Conservation (phyloP, 305 asterid genomes). For the Fraxinus velutina region DNA sequence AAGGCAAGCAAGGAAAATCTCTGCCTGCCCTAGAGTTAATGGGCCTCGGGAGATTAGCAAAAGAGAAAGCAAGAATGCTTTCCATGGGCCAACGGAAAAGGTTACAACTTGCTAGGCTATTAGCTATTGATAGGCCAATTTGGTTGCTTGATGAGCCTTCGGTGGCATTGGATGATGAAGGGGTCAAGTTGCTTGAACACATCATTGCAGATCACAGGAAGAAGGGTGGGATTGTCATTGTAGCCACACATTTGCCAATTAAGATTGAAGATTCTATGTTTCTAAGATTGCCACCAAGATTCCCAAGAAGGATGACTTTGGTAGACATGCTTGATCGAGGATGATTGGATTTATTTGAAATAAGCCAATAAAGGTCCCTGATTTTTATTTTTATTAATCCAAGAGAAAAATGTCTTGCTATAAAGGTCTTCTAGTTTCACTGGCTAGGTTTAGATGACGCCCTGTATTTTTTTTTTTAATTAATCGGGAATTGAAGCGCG, state of each 20-base stretch:
- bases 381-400: not conserved
- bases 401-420: not conserved
- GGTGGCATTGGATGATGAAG: conserved; percentile 81
- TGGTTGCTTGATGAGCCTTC: conserved; percentile 97
- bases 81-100: conserved; percentile 90
- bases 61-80: conserved; percentile 74
- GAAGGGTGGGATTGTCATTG: conserved; percentile 82
- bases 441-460: not conserved
- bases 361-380: not conserved
- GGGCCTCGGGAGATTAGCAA: conserved; percentile 76
- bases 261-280: conserved; percentile 72
- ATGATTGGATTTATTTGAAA: conserved; percentile 36
- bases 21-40: conserved; percentile 70
- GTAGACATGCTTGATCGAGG: conserved; percentile 85
- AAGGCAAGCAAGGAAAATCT: conserved; percentile 73
- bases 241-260: conserved; percentile 81
- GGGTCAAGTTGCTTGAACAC: conserved; percentile 63
- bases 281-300: conserved; percentile 69
- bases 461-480: not conserved
- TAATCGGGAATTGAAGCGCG: not conserved
- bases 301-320: conserved; percentile 69
- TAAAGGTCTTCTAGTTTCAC: not conserved
- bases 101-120: conserved; percentile 70
- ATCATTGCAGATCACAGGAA: conserved; percentile 72
- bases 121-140: conserved; percentile 82